Evolutionary conservation across 2,329 filamentous ascomycete species (phyloP).

Genomic region (Hawksworthiomyces lignivorus): DNA sequence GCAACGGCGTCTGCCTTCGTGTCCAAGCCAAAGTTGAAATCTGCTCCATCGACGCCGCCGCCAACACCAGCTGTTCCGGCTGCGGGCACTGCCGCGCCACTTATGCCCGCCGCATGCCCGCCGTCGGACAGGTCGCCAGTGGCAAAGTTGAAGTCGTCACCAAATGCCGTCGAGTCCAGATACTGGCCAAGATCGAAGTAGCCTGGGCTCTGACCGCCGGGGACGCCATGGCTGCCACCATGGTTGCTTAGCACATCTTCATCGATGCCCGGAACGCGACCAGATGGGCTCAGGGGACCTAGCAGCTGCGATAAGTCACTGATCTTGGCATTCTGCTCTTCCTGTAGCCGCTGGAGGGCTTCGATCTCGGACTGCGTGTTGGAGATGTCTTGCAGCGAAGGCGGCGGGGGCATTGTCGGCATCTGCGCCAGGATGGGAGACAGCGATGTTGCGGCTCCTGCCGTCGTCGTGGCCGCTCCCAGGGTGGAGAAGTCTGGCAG

Average conservation of each 20-base stretch:
- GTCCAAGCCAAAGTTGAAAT: conserved; percentile 46
- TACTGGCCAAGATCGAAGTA: conserved; percentile 44
- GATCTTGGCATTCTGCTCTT: conserved; percentile 70
- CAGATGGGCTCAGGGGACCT: conserved; percentile 72
- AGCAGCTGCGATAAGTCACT: conserved; percentile 66
- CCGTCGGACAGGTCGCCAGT: conserved; percentile 28
- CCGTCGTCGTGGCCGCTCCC: conserved; percentile 7
- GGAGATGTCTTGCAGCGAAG: conserved; percentile 55
- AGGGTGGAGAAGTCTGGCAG: too few relatives aligned
- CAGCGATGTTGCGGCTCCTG: conserved; percentile 18
- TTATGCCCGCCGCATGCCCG: conserved; percentile 6
- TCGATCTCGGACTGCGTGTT: conserved; percentile 71
- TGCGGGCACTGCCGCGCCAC: conserved; percentile 25
- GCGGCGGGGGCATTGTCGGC: conserved; percentile 41
- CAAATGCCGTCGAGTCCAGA: conserved; percentile 34
- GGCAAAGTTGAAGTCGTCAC: conserved; percentile 43
- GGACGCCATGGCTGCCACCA: not conserved
- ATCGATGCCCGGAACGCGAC: conserved; percentile 64
- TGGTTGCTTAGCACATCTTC: conserved; percentile 23
- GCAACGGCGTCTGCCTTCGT: conserved; percentile 19
- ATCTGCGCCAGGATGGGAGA: conserved; percentile 43
- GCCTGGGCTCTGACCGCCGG: conserved; percentile 20
- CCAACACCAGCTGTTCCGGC: not conserved
- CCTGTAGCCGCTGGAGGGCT: conserved; percentile 68
- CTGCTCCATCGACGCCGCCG: conserved; percentile 28